Conservation (phyloP, 768 basidiomycete genomes). For the Pholiota microspora region DNA sequence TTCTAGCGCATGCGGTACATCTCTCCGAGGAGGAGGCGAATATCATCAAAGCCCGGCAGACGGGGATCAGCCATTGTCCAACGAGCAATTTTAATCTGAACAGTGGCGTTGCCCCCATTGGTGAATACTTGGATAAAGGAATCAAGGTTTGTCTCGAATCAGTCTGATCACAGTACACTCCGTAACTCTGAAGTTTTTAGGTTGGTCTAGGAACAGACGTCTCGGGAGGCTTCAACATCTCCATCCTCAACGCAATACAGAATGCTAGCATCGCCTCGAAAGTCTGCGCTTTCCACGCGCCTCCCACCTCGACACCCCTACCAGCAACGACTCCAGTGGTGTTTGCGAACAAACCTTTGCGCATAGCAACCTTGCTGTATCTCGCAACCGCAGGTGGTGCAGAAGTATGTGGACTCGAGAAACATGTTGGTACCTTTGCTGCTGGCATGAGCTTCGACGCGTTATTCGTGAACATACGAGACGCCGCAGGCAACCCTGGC, state of each 20-base stretch:
- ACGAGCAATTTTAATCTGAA: conserved; percentile 90
- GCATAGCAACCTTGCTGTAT: conserved; percentile 76
- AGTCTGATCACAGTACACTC: too few relatives aligned
- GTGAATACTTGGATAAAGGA: conserved; percentile 74
- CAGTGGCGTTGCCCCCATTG: conserved; percentile 82
- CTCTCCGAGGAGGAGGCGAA: conserved; percentile 71
- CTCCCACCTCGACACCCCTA: conserved; percentile 4
- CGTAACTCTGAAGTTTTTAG: too few relatives aligned
- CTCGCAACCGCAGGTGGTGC: conserved; percentile 94
- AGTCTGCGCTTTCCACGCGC: conserved; percentile 30
- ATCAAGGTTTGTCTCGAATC: conserved; percentile 77
- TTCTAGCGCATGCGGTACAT: conserved; percentile 87
- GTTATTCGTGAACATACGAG: conserved; percentile 60
- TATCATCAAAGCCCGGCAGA: conserved; percentile 59
- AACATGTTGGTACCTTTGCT: conserved; percentile 72
- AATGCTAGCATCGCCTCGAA: conserved; percentile 82
- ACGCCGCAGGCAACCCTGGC: conserved; percentile 51
- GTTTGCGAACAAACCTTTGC: conserved; percentile 63
- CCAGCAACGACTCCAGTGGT: background rate
- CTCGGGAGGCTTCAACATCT: conserved; percentile 82
- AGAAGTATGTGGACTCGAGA: conserved; percentile 68
- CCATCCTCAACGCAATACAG: conserved; percentile 74
- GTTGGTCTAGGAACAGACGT: conserved; percentile 95
- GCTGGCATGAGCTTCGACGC: conserved; percentile 92
- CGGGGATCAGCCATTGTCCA: conserved; percentile 91